phyloP scores from a whole-genome alignment of 495 filamentous ascomycete species.

The Cercophora newfieldiana region DNA sequence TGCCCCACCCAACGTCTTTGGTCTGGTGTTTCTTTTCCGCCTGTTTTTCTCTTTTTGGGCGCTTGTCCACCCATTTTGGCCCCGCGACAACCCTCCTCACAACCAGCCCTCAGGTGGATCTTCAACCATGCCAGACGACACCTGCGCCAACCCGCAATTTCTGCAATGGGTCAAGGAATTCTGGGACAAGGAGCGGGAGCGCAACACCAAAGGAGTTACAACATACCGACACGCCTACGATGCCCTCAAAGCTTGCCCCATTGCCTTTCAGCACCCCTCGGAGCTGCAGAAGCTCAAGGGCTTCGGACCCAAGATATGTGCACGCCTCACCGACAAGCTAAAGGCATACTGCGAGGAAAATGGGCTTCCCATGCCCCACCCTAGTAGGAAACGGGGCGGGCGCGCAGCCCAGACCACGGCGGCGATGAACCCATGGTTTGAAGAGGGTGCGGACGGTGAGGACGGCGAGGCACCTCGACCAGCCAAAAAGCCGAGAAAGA shows the following conservation, averaged over 20 bases:
- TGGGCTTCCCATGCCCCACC: conserved; percentile 69
- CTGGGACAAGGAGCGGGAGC: conserved; percentile 70
- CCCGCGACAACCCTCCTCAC: background rate
- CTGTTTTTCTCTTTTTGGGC: background rate
- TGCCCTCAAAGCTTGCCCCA: conserved; percentile 75
- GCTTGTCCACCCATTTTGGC: conserved; percentile 1
- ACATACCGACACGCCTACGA: conserved; percentile 81
- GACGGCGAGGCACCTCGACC: conserved; percentile 43
- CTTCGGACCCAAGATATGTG: conserved; percentile 69
- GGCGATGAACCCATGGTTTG: conserved; percentile 10
- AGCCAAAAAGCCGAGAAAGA: conserved; percentile 62
- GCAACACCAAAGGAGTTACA: conserved; percentile 67
- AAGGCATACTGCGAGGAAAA: conserved; percentile 66
- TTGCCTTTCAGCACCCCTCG: conserved; percentile 72
- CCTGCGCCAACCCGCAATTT: conserved; percentile 72
- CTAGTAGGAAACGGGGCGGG: conserved; percentile 28
- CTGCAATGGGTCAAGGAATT: conserved; percentile 78
- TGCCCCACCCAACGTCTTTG: background rate
- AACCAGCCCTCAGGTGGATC: conserved; percentile 32
- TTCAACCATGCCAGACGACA: conserved; percentile 12
- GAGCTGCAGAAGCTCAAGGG: conserved; percentile 72
- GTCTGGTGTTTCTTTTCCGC: background rate
- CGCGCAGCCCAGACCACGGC: background rate
- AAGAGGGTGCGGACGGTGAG: conserved; percentile 21
- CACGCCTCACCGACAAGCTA: conserved; percentile 68